Conservation (phyloP, 2,329 filamentous ascomycete genomes). For the Fusarium redolens region DNA sequence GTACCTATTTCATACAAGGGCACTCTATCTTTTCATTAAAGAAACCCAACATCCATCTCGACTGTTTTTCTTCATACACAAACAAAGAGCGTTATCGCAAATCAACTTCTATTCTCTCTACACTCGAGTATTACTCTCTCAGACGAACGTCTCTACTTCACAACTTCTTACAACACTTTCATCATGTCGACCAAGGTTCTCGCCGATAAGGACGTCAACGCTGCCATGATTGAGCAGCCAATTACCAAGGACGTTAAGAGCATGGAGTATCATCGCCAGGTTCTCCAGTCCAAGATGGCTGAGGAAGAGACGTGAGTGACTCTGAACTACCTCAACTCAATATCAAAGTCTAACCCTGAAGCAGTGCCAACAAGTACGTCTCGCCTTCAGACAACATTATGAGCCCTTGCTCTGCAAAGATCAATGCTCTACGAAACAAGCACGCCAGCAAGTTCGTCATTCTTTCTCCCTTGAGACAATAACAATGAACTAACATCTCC, state of each 20-base stretch:
- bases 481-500: conserved; percentile 33
- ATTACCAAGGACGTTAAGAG: conserved; percentile 66
- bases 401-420: conserved; percentile 86
- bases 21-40: conserved; percentile 28
- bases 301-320: conserved; percentile 70
- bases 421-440: conserved; percentile 83
- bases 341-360: conserved; percentile 18
- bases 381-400: conserved; percentile 91
- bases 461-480: neutral
- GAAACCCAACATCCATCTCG: conserved; percentile 12
- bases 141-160: neutral
- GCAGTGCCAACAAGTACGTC: conserved; percentile 69
- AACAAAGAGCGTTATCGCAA: conserved; percentile 17
- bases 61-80: conserved; percentile 13
- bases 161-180: conserved; percentile 9
- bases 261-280: conserved; percentile 83
- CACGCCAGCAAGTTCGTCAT: conserved; percentile 77
- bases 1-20: conserved; percentile 22
- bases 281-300: conserved; percentile 76
- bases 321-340: neutral
- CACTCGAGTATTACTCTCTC: neutral
- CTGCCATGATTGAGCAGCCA: conserved; percentile 53
- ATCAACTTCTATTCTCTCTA: neutral
- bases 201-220: conserved; percentile 74
- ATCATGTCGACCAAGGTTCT: conserved; percentile 71